Base-by-base conservation (phyloP, 2,329 filamentous ascomycete species). In the Akanthomyces uredinophilus region DNA sequence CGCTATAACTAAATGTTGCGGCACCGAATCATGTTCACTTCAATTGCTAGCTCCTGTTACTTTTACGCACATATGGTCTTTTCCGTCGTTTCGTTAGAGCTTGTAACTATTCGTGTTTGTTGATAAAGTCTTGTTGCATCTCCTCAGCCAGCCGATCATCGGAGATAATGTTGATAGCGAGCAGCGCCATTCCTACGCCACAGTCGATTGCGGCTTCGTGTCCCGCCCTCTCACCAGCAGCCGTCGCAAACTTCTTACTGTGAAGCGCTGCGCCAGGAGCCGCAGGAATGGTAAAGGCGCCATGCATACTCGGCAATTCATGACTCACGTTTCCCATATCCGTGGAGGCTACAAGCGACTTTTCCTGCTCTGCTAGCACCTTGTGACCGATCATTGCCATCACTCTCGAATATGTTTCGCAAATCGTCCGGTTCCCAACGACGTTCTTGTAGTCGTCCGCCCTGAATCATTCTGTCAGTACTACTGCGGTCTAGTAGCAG, bases 241-340 rank as follows among this genome's bases (percentile, higher is more conserved):
- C 77, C 0, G 72, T 72, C 1, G 77, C 72, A 66, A 80, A 81
- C 3, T 68, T 66, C 4, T 75, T 73, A 41, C 69, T 72, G 65
- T 77, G 74, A 2, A 70, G 70, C 13, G 70, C 73, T 54, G 73
- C 73, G 6, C 72, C 69, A 0, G 68, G 52, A 3, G 62, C 63
- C 1, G 73, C 70, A 1, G 75, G 72, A 46, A 81, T 77, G 0
- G 68, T 71, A 59, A 80, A 80, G 51, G 74, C 75, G 22, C 77
- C 74, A 62, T 81, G 78, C 49, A 81, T 74, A 1, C 74, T 75
- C 1, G 78, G 78, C 3, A 75, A 67, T 3, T 74, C 63, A 53
- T 79, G 77, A 29, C 72, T 74, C 37, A 80, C 77, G 52, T 80
- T 80, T 10, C 78, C 77, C 77, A 78, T 78, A 67, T 79, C 77